phyloP scores from a whole-genome alignment of 768 basidiomycete genomes.

The Auricularia heimuer region DNA sequence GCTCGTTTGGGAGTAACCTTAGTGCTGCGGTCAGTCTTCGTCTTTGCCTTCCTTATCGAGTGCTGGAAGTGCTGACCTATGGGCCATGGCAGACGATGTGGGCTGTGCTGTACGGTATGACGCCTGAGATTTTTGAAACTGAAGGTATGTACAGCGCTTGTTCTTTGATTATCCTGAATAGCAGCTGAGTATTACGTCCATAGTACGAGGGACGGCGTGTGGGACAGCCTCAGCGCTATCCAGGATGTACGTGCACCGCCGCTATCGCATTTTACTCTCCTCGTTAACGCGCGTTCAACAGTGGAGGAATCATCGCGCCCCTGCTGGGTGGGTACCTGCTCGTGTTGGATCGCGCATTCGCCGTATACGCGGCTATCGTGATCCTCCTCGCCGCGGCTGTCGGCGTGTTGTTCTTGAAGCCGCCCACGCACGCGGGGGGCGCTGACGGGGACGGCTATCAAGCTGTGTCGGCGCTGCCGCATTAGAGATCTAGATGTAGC shows the following conservation, averaged over 20 bases:
- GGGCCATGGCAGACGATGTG: slow-evolving; percentile 54
- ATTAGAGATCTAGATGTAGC: too few species aligned
- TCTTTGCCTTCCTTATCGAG: neutral
- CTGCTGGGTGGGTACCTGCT: slow-evolving; percentile 67
- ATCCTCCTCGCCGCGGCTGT: slow-evolving; percentile 54
- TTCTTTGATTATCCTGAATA: neutral
- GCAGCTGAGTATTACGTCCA: neutral
- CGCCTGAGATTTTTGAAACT: slow-evolving; percentile 79
- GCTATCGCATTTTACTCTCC: neutral
- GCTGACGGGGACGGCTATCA: too few species aligned
- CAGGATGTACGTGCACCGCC: slow-evolving; percentile 48
- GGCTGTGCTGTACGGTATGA: slow-evolving; percentile 79
- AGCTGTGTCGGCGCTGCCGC: too few species aligned
- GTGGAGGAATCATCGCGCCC: slow-evolving; percentile 85
- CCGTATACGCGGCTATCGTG: slow-evolving; percentile 65
- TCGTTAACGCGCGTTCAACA: slow-evolving; percentile 21
- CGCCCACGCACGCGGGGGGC: too few species aligned
- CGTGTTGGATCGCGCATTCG: slow-evolving; percentile 54
- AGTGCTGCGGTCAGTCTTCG: slow-evolving; percentile 50
- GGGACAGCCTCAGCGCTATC: slow-evolving; percentile 82
- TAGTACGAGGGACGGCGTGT: slow-evolving; percentile 79
- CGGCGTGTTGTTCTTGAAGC: slow-evolving; percentile 36
- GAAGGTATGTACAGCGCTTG: slow-evolving; percentile 33
- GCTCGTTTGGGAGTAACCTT: slow-evolving; percentile 68
- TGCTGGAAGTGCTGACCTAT: slow-evolving; percentile 10